A percentile compares a stretch with the other conserved stretches of the same genome.
These are phyloP conservation scores for Pseudohalonectria lignicola DNA, from an alignment of 2,329 filamentous ascomycete genomes.

Conservation along the genomic window DNA sequence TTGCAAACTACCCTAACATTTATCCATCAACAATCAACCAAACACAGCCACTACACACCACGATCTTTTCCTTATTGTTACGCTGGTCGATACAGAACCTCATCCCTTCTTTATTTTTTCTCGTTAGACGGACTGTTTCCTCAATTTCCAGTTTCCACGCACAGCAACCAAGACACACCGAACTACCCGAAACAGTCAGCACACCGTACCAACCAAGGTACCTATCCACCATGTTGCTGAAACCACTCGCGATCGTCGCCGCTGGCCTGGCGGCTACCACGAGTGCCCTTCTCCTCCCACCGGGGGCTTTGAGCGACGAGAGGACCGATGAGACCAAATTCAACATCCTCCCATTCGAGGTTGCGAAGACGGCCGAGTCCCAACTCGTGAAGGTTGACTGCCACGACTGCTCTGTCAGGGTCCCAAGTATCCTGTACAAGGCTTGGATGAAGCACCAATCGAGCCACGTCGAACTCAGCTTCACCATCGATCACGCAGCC, in stretches of 20 bases:
- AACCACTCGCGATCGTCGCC: slow-evolving; percentile 32
- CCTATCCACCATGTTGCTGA: too few species aligned
- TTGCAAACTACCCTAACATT: background rate
- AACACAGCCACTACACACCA: background rate
- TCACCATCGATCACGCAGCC: slow-evolving; percentile 35
- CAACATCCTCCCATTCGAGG: slow-evolving; percentile 25
- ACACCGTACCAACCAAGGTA: background rate
- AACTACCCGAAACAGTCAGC: background rate
- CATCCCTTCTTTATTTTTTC: background rate
- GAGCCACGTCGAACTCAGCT: slow-evolving; percentile 39
- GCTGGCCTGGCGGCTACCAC: slow-evolving; percentile 22
- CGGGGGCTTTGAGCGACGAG: slow-evolving; percentile 31
- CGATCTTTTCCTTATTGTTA: background rate
- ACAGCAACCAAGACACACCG: background rate
- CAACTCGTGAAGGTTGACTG: slow-evolving; percentile 40
- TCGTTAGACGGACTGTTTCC: too few species aligned
- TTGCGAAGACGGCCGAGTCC: slow-evolving; percentile 17
- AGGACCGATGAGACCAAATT: slow-evolving; percentile 22
- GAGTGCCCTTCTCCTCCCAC: slow-evolving; percentile 41
- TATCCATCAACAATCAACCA: background rate
- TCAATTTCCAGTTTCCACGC: too few species aligned
- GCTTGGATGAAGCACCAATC: slow-evolving; percentile 10
- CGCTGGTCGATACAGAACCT: background rate
- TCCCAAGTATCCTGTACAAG: slow-evolving; percentile 18
- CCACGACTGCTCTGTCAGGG: slow-evolving; percentile 34